Evolutionary conservation across 495 filamentous ascomycete species (phyloP).

Genomic region (Penicillium dipodomyicola): DNA sequence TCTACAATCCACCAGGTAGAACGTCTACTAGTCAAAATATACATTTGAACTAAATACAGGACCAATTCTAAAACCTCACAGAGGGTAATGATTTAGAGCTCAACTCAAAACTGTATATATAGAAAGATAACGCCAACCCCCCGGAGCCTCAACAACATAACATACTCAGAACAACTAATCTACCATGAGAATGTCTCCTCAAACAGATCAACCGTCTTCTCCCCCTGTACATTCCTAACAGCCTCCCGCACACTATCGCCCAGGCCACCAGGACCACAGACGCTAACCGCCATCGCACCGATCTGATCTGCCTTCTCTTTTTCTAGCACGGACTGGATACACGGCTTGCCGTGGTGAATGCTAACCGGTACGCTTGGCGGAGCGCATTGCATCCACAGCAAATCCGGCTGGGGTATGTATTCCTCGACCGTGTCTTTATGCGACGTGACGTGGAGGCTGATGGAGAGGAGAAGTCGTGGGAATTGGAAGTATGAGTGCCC

Average conservation of each 20-base stretch:
- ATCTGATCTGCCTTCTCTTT: constrained; percentile 38
- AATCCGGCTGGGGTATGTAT: constrained; percentile 24
- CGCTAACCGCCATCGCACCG: constrained; percentile 46
- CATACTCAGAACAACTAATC: constrained; percentile 10
- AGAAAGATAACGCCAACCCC: not conserved
- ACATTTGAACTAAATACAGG: not conserved
- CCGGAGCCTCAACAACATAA: not conserved
- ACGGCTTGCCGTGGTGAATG: constrained; percentile 36
- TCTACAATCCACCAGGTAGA: not conserved
- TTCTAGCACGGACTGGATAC: constrained; percentile 33
- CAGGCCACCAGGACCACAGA: constrained; percentile 44
- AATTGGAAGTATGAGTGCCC: constrained; percentile 34
- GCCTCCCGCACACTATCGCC: constrained; percentile 45
- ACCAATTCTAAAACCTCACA: not conserved
- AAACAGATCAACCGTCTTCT: constrained; percentile 40
- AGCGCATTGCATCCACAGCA: constrained; percentile 34
- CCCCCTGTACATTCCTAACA: constrained; percentile 36
- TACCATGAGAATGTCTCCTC: constrained; percentile 49
- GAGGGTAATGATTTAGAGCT: not conserved
- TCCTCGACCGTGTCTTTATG: constrained; percentile 30
- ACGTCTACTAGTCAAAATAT: not conserved
- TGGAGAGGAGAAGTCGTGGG: constrained; percentile 33
- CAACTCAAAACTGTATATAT: not conserved
- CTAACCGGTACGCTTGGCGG: constrained; percentile 32
- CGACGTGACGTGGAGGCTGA: constrained; percentile 38